phyloP scores from a whole-genome alignment of 2,329 filamentous ascomycete species.

The Mollisiaceae sp. region DNA sequence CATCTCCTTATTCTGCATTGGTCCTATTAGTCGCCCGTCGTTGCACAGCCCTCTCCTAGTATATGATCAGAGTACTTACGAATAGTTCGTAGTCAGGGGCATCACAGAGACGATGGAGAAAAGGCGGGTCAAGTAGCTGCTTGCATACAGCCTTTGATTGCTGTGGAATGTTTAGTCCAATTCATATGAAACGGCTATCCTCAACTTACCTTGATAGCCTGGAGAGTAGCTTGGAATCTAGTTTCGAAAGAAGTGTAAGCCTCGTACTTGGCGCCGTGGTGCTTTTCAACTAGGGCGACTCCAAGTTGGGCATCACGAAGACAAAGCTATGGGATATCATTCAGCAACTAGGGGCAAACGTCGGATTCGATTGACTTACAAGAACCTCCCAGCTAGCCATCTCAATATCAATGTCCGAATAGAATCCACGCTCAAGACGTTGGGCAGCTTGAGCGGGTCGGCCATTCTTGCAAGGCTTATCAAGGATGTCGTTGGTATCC shows the following conservation, averaged over 20 bases:
- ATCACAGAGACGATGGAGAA: constrained; percentile 33
- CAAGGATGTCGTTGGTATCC: constrained; percentile 25
- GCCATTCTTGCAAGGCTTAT: constrained; percentile 32
- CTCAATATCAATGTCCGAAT: constrained; percentile 23
- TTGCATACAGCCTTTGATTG: constrained; percentile 37
- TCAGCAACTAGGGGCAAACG: not conserved
- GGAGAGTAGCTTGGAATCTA: constrained; percentile 26
- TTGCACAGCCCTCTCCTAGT: not conserved
- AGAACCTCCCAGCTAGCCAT: constrained; percentile 31
- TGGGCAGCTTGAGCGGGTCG: constrained; percentile 28
- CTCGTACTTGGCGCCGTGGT: constrained; percentile 27
- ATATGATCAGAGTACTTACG: constrained; percentile 24
- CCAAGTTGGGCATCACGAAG: constrained; percentile 19
- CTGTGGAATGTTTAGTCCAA: constrained; percentile 23
- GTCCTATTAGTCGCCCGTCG: not conserved
- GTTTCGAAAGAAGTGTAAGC: not conserved
- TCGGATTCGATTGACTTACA: constrained; percentile 21
- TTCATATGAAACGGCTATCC: not conserved
- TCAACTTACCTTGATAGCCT: constrained; percentile 25
- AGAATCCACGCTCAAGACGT: constrained; percentile 21
- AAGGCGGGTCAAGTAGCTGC: constrained; percentile 34
- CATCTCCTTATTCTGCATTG: constrained; percentile 32
- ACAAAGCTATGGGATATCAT: constrained; percentile 16
- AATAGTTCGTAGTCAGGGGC: constrained; percentile 30
- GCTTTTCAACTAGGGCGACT: constrained; percentile 19